These are phyloP conservation scores for Obelidium mucronatum DNA, from an alignment of 192 early-diverging fungal genomes.

Conservation along the genomic window DNA sequence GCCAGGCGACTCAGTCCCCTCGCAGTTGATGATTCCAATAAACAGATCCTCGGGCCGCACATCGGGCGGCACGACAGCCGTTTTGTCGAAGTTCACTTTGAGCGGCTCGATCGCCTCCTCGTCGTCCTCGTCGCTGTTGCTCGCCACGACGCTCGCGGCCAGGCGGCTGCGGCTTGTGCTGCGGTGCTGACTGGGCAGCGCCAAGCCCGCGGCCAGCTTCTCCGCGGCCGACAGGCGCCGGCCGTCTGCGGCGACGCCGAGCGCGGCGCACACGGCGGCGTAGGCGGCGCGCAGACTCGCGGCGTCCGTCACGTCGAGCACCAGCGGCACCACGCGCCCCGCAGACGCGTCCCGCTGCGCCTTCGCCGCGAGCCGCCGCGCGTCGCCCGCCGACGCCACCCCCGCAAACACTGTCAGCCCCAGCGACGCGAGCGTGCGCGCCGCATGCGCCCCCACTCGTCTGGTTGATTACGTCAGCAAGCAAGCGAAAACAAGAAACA, in stretches of 20 bases:
- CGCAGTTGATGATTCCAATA: slow-evolving; percentile 54
- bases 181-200: neutral
- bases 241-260: slow-evolving; percentile 11
- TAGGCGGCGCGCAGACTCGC: slow-evolving; percentile 14
- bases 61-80: neutral
- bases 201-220: neutral
- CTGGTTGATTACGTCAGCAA: neutral
- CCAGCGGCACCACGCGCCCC: slow-evolving; percentile 41
- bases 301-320: slow-evolving; percentile 51
- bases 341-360: slow-evolving; percentile 2
- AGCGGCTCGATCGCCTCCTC: neutral
- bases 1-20: slow-evolving; percentile 36
- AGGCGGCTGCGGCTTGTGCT: neutral
- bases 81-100: no score
- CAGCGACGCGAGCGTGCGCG: slow-evolving; percentile 34
- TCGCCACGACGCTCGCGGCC: neutral
- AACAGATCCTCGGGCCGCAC: slow-evolving; percentile 24
- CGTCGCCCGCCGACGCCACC: slow-evolving; percentile 42
- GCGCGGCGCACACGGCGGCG: slow-evolving; percentile 1
- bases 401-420: slow-evolving; percentile 58
- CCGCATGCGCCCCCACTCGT: slow-evolving; percentile 29
- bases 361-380: slow-evolving; percentile 26
- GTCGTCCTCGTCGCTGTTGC: neutral
- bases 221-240: neutral
- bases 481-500: neutral